Percentiles rank a stretch among this genome's conserved stretches.
These are phyloP conservation scores for Fusarium lyarnte DNA, from an alignment of 2,329 filamentous ascomycete species.

Conservation along the genomic window DNA sequence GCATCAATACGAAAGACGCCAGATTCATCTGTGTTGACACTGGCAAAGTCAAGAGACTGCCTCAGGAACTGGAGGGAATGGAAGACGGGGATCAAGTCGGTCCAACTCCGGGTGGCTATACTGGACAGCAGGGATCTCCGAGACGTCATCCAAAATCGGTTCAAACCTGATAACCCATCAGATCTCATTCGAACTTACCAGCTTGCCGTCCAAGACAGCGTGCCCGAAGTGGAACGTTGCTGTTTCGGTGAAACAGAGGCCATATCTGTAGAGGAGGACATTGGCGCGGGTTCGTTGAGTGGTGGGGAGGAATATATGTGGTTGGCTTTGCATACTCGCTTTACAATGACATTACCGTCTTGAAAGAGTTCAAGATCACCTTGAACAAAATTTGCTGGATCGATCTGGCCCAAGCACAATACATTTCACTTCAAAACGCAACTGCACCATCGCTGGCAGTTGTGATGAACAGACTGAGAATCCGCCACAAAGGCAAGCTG, in stretches of 20 bases:
- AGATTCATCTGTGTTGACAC: conserved; percentile 17
- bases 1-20: conserved; percentile 1
- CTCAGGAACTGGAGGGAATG: not conserved
- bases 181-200: conserved; percentile 8
- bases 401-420: conserved; percentile 7
- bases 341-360: not conserved
- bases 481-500: not conserved
- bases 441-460: not conserved
- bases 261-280: not conserved
- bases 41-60: not conserved
- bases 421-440: not conserved
- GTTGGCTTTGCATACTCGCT: conserved; percentile 1
- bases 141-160: not conserved
- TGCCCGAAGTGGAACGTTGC: not conserved
- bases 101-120: conserved; percentile 23
- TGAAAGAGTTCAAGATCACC: not conserved
- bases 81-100: not conserved
- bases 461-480: not conserved
- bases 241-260: conserved; percentile 7
- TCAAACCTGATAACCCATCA: not conserved
- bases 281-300: not conserved
- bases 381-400: not conserved
- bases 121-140: conserved; percentile 12
- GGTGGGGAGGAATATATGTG: not conserved
- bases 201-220: not conserved